Evolutionary conservation across 108 stramenopile genomes (phyloP).

Genomic region (Skeletonema potamos): DNA sequence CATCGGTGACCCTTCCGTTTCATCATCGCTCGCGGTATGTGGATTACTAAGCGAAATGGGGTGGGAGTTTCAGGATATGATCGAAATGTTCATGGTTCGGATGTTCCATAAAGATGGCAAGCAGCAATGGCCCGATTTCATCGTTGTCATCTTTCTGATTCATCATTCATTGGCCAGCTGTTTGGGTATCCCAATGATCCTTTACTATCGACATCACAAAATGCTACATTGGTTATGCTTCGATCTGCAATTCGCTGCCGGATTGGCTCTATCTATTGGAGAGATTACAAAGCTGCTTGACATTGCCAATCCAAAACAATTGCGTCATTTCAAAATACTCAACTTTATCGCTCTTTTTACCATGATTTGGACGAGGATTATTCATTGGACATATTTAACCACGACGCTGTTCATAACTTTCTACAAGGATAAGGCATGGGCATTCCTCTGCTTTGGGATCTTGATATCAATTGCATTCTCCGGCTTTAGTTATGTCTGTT

Average conservation of each 20-base stretch:
- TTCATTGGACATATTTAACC: conserved; percentile 21
- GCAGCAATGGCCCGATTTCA: neutral
- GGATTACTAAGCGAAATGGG: conserved; percentile 32
- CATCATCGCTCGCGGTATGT: conserved; percentile 19
- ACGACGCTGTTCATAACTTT: conserved; percentile 2
- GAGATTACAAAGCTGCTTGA: conserved; percentile 33
- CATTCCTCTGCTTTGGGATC: conserved; percentile 9
- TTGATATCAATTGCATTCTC: conserved; percentile 5
- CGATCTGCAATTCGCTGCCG: conserved; percentile 30
- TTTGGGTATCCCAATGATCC: conserved; percentile 25
- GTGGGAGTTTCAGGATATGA: conserved; percentile 30
- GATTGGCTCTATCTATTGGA: neutral
- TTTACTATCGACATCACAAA: conserved; percentile 16
- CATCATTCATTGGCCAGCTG: conserved; percentile 28
- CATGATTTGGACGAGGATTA: conserved; percentile 22
- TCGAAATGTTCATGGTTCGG: conserved; percentile 11
- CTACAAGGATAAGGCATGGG: conserved; percentile 23
- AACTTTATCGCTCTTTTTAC: conserved; percentile 12
- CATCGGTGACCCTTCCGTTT: conserved; percentile 6
- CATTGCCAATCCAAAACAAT: conserved; percentile 11
- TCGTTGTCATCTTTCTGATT: conserved; percentile 5
- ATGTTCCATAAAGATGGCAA: conserved; percentile 17
- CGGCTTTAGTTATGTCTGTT: neutral
- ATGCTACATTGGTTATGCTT: conserved; percentile 36
- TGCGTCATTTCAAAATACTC: conserved; percentile 22